Percentiles rank a stretch among this genome's conserved stretches.
phyloP scores from a whole-genome alignment of 2,329 filamentous ascomycete species.

The Stachybotrys elegans region DNA sequence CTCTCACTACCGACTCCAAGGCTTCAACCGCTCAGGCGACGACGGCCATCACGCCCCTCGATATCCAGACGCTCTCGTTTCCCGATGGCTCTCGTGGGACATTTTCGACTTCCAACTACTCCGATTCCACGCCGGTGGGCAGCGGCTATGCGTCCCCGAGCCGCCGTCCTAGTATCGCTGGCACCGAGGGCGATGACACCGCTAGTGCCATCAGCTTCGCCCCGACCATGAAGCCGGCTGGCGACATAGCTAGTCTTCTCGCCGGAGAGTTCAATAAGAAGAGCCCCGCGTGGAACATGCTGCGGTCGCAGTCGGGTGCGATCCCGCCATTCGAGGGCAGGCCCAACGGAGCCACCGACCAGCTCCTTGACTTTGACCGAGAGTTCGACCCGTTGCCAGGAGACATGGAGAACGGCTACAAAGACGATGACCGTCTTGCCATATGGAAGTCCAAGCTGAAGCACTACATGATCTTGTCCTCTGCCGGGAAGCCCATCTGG shows the following conservation, averaged over 20 bases:
- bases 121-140: constrained; percentile 29
- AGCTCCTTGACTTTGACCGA: constrained; percentile 61
- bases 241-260: constrained; percentile 78
- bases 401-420: constrained; percentile 32
- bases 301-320: constrained; percentile 57
- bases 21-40: constrained; percentile 63
- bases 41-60: constrained; percentile 77
- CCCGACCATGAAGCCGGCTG: constrained; percentile 55
- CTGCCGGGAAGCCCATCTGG: constrained; percentile 95
- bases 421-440: constrained; percentile 56
- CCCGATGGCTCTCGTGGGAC: constrained; percentile 64
- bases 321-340: constrained; percentile 56
- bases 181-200: constrained; percentile 54
- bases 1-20: constrained; percentile 29
- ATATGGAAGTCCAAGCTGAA: constrained; percentile 92
- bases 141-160: constrained; percentile 37
- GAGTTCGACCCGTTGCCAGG: constrained; percentile 77
- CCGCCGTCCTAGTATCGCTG: constrained; percentile 21
- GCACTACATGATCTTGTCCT: constrained; percentile 94
- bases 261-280: constrained; percentile 63
- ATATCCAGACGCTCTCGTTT: constrained; percentile 72
- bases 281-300: constrained; percentile 63
- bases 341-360: constrained; percentile 39
- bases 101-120: constrained; percentile 40
- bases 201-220: constrained; percentile 64